Conservation (phyloP, 129 eudicot species). For the Kitagawia praeruptora region DNA sequence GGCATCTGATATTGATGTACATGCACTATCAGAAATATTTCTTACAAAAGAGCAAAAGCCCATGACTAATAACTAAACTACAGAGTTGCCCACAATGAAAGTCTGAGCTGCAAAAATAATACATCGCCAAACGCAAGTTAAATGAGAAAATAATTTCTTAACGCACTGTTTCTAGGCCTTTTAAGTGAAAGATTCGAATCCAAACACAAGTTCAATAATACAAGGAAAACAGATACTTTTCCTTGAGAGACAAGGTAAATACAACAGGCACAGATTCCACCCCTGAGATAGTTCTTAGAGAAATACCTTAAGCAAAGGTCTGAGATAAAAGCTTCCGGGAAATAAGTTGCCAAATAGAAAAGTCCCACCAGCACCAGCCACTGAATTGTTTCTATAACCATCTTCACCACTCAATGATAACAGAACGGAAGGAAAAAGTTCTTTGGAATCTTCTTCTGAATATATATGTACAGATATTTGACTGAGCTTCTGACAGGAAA, state of each 20-base stretch:
- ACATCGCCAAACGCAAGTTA: no score
- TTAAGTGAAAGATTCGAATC: neutral
- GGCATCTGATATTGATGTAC: neutral
- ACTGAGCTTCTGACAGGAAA: constrained; percentile 95
- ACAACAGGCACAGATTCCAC: neutral
- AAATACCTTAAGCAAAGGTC: constrained; percentile 86
- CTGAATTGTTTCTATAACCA: constrained; percentile 90
- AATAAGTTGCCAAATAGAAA: constrained; percentile 68
- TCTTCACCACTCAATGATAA: constrained; percentile 96
- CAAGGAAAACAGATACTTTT: neutral
- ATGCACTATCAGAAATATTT: neutral
- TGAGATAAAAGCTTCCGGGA: constrained; percentile 97
- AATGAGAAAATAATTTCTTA: neutral
- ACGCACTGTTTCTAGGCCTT: neutral
- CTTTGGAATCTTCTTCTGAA: constrained; percentile 57
- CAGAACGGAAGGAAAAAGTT: constrained; percentile 79
- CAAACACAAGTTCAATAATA: neutral
- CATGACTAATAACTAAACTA: neutral
- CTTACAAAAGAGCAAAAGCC: neutral
- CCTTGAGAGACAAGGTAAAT: neutral
- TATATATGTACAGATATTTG: constrained; percentile 69
- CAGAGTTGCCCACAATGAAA: neutral
- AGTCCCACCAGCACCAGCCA: constrained; percentile 78
- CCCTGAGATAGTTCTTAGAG: constrained; percentile 1
- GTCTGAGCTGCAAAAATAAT: neutral